These are phyloP conservation scores for Cercospora zeina DNA, from an alignment of 2,329 filamentous ascomycete species.

Conservation along the genomic window DNA sequence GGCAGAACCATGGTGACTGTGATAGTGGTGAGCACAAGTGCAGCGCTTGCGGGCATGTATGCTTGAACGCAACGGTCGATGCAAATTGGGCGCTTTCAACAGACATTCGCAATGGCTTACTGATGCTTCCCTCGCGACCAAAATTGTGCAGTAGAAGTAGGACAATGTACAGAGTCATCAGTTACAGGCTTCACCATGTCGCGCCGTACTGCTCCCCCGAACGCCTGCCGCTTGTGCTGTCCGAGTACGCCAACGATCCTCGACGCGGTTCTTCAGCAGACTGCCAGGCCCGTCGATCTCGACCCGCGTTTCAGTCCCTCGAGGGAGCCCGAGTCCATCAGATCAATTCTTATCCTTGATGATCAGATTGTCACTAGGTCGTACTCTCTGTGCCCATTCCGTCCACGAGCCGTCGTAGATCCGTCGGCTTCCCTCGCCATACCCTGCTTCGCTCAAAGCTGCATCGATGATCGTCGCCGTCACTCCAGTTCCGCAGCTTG, in stretches of 20 bases:
- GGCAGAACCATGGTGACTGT: background rate
- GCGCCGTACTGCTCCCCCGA: background rate
- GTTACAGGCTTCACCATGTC: background rate
- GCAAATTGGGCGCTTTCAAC: background rate
- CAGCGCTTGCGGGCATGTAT: background rate
- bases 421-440: constrained; percentile 62
- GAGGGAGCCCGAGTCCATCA: background rate
- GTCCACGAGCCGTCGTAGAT: constrained; percentile 99
- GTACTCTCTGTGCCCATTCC: constrained; percentile 44
- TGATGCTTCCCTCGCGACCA: background rate
- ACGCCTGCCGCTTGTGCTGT: background rate
- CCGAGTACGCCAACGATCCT: background rate
- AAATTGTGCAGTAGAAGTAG: background rate
- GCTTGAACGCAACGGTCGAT: background rate
- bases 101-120: background rate
- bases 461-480: constrained; percentile 90
- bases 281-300: background rate
- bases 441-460: constrained; percentile 76
- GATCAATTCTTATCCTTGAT: constrained; percentile 29
- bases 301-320: background rate
- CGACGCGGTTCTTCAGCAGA: background rate
- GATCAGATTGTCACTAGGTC: constrained; percentile 40
- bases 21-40: background rate
- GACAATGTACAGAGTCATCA: background rate
- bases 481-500: constrained; percentile 88